phyloP scores from a whole-genome alignment of 768 basidiomycete species.

The Exsudoporus frostii region DNA sequence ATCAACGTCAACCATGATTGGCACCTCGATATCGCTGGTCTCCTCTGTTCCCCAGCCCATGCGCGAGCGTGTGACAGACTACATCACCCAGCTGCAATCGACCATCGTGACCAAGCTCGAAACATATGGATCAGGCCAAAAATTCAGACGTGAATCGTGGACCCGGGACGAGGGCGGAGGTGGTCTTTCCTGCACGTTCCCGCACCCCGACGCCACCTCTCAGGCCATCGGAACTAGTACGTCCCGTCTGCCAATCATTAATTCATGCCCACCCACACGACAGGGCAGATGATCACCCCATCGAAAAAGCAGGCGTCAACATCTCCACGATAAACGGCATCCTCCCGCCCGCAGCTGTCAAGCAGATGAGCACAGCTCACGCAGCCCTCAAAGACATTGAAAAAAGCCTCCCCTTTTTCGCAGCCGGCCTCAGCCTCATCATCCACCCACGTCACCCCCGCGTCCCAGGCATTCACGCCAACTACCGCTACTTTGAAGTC shows the following conservation, averaged over 20 bases:
- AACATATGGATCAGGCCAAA: slow-evolving; percentile 1
- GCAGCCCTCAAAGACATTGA: slow-evolving; percentile 15
- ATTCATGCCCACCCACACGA: background rate
- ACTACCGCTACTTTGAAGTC: slow-evolving; percentile 28
- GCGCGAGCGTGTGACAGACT: slow-evolving; percentile 13
- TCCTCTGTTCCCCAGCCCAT: background rate
- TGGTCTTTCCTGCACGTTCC: slow-evolving; percentile 19
- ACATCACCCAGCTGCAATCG: slow-evolving; percentile 17
- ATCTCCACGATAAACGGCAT: slow-evolving; percentile 16
- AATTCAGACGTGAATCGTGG: slow-evolving; percentile 20
- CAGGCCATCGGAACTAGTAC: background rate
- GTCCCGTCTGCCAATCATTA: background rate
- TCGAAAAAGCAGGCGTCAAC: slow-evolving; percentile 24
- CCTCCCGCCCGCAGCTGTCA: slow-evolving; percentile 20
- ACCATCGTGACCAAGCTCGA: slow-evolving; percentile 23
- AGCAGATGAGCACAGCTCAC: slow-evolving; percentile 22
- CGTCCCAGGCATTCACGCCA: slow-evolving; percentile 19
- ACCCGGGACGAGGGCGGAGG: slow-evolving; percentile 16
- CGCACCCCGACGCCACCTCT: background rate
- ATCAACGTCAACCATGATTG: background rate
- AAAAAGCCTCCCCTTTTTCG: slow-evolving; percentile 11
- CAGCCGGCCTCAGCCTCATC: slow-evolving; percentile 20
- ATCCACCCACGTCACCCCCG: slow-evolving; percentile 25
- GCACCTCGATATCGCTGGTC: background rate
- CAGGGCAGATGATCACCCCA: slow-evolving; percentile 11